These are phyloP conservation scores for Platismatia glauca DNA, from an alignment of 495 filamentous ascomycete genomes.

Conservation along the genomic window DNA sequence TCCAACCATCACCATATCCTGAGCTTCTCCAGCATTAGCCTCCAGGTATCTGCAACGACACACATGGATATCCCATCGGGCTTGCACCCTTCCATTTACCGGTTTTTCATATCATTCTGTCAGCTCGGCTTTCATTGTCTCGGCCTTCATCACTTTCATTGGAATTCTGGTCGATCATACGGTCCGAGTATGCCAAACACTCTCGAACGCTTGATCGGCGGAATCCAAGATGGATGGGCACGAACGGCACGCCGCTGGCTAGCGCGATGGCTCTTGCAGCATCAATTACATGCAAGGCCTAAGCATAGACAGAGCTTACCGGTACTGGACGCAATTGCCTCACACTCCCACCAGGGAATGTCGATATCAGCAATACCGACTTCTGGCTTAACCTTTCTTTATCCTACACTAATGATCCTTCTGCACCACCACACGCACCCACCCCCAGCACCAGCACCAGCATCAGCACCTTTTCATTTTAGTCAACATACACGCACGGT, in stretches of 20 bases:
- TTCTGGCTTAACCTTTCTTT: conserved; percentile 13
- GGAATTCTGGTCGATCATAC: conserved; percentile 8
- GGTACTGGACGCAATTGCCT: conserved; percentile 4
- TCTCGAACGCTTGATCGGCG: conserved; percentile 5
- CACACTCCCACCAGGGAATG: background rate
- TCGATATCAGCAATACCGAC: conserved; percentile 13
- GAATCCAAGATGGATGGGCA: conserved; percentile 6
- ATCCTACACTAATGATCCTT: conserved; percentile 14
- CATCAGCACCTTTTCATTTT: conserved; percentile 4
- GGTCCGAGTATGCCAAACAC: conserved; percentile 10
- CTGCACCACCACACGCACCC: conserved; percentile 17
- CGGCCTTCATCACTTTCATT: conserved; percentile 15
- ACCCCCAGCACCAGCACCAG: conserved; percentile 2
- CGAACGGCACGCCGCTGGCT: conserved; percentile 25
- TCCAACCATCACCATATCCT: conserved; percentile 14
- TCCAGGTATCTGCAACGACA: conserved; percentile 14
- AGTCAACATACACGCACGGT: conserved; percentile 2
- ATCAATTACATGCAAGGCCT: conserved; percentile 9
- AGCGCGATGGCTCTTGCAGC: conserved; percentile 9
- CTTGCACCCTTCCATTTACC: conserved; percentile 10
- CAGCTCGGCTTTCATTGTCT: conserved; percentile 19
- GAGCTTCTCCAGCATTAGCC: conserved; percentile 8
- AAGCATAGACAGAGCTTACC: conserved; percentile 15
- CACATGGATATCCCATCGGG: conserved; percentile 13
- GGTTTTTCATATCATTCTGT: conserved; percentile 16